Evolutionary conservation across 2,329 filamentous ascomycete genomes (phyloP).

Genomic region (Pestalotiopsis sp.): DNA sequence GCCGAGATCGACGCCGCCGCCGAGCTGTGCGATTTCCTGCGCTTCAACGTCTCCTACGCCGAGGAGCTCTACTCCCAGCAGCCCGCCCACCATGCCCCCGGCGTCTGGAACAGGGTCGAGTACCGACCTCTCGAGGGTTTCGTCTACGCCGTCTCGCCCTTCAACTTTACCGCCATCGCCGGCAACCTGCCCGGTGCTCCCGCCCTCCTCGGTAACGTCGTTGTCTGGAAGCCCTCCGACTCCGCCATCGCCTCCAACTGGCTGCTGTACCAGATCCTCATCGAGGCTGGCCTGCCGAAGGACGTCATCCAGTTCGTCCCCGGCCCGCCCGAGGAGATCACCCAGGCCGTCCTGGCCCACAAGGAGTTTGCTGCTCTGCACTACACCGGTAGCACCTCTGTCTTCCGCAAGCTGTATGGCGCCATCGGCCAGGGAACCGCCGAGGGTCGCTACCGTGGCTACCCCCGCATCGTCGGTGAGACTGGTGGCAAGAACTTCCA

Average conservation of each 20-base stretch:
- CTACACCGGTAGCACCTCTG: conserved; percentile 90
- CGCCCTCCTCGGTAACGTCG: conserved; percentile 90
- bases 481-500: conserved; percentile 96
- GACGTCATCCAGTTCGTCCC: conserved; percentile 94
- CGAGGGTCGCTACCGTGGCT: conserved; percentile 79
- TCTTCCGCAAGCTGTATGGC: conserved; percentile 88
- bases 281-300: conserved; percentile 87
- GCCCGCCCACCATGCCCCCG: conserved; percentile 79
- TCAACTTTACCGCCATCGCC: conserved; percentile 96
- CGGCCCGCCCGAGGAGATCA: conserved; percentile 84
- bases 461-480: conserved; percentile 88
- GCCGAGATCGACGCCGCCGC: conserved; percentile 97
- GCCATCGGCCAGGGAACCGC: conserved; percentile 82
- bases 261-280: conserved; percentile 85
- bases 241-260: conserved; percentile 88
- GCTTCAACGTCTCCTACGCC: conserved; percentile 93
- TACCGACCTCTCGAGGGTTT: conserved; percentile 91
- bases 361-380: conserved; percentile 87
- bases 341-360: conserved; percentile 75
- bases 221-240: conserved; percentile 96
- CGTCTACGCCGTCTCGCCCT: conserved; percentile 91
- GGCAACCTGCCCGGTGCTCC: conserved; percentile 84
- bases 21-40: conserved; percentile 89
- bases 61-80: conserved; percentile 89
- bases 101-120: conserved; percentile 91